Evolutionary conservation across 352 stramenopile species (phyloP).

Genomic region (Thalassiosira exigua): DNA sequence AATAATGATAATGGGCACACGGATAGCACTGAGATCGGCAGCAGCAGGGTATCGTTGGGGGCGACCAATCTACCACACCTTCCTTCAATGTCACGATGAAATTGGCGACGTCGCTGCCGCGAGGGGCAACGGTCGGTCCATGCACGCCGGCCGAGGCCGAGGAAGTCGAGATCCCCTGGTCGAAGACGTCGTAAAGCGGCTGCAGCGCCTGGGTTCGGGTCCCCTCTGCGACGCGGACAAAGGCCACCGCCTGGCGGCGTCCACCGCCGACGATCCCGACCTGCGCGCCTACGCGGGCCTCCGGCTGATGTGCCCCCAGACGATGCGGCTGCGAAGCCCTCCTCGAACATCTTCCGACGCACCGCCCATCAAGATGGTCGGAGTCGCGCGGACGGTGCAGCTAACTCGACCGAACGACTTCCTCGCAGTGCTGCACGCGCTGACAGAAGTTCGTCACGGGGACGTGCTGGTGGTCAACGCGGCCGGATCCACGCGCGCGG

Average conservation of each 20-base stretch:
- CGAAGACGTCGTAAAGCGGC: constrained; percentile 32
- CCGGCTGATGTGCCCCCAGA: constrained; percentile 40
- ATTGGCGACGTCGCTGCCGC: background rate
- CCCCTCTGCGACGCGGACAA: constrained; percentile 65
- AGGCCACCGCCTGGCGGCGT: constrained; percentile 12
- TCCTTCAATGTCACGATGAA: background rate
- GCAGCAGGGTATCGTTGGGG: too few species aligned
- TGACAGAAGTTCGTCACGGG: constrained; percentile 28
- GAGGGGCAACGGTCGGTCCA: constrained; percentile 2
- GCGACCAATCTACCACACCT: too few species aligned
- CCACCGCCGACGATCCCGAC: constrained; percentile 16
- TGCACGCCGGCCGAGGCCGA: constrained; percentile 1
- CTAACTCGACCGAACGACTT: constrained; percentile 59
- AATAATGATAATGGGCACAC: too few species aligned
- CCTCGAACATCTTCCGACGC: background rate
- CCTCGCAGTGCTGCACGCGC: constrained; percentile 49
- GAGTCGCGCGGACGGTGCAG: constrained; percentile 54
- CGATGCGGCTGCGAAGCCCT: constrained; percentile 40
- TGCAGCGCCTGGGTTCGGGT: constrained; percentile 41
- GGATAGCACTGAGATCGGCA: too few species aligned
- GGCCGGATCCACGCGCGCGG: constrained; percentile 44
- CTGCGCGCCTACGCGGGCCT: constrained; percentile 32
- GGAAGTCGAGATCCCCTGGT: constrained; percentile 6
- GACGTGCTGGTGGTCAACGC: constrained; percentile 63
- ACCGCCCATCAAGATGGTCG: constrained; percentile 55